Evolutionary conservation across 2,329 filamentous ascomycete genomes (phyloP), one percentile per base, ranked within the genome.

Genomic region (Neophaeococcomyces mojaviensis): DNA sequence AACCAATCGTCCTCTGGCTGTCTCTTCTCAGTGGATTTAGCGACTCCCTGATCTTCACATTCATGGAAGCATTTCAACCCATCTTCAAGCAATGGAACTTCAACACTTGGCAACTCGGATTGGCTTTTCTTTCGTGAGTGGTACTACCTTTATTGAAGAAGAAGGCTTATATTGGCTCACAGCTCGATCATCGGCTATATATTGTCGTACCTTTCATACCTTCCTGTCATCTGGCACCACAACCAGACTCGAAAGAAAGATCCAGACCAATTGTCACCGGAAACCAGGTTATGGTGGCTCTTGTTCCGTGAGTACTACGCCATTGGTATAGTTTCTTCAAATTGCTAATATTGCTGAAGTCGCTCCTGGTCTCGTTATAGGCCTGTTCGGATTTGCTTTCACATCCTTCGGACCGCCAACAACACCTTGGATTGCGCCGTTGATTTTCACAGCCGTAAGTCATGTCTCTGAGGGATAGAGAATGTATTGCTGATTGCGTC

Each of bases 21-120:
- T 82, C 79, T 8, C 65, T 82, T 3, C 68, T 83, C 22, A 77
- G 72, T 43, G 79, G 79, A 22, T 82, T 83, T 67, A 76, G 72
- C 47, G 79, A 83, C 50, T 77, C 78, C 0, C 67, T 83, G 35
- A 81, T 83, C 57, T 83, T 82, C 64, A 81, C 78, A 65, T 81
- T 81, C 60, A 72, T 83, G 32, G 76, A 83, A 57, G 78, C 75
- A 0, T 81, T 81, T 49, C 62, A 66, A 2, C 68, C 77, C 0
- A 79, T 84, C 3, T 80, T 80, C 52, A 60, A 68, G 34, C 71
- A 81, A 51, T 83, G 77, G 75, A 55, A 67, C 22, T 83, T 84
- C 60, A 63, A 67, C 31, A 67, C 65, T 10, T 61, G 73, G 33
- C 59, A 66, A 9, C 63, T 71, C 26, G 74, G 73, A 22, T 64